These are phyloP conservation scores for Exophiala dermatitidis DNA, from an alignment of 2,329 filamentous ascomycete species.

Conservation along the genomic window DNA sequence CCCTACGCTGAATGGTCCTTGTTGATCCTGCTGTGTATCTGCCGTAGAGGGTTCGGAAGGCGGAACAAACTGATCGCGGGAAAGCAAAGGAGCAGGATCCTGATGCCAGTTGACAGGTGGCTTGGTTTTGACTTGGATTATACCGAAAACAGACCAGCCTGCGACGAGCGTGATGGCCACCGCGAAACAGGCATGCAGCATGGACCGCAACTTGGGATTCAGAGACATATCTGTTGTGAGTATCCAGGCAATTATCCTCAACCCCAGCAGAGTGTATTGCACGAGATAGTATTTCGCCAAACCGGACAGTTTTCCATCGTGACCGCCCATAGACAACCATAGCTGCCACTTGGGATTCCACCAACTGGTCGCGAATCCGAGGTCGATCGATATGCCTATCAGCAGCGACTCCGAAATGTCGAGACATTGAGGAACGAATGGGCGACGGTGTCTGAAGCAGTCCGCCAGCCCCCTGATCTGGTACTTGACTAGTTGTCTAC, in stretches of 20 bases:
- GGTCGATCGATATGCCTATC: constrained; percentile 32
- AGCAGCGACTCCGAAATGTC: constrained; percentile 12
- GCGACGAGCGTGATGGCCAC: constrained; percentile 38
- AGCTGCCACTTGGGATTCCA: constrained; percentile 44
- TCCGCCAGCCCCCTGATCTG: constrained; percentile 11
- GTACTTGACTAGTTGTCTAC: constrained; percentile 11
- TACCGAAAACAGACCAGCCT: constrained; percentile 31
- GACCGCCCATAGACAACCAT: constrained; percentile 35
- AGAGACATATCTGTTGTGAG: constrained; percentile 27
- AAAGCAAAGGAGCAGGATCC: constrained; percentile 18
- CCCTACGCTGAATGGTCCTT: constrained; percentile 29
- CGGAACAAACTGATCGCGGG: constrained; percentile 20
- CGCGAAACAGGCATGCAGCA: constrained; percentile 32
- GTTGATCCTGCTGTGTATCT: neutral
- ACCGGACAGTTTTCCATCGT: constrained; percentile 37
- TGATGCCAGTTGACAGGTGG: constrained; percentile 33
- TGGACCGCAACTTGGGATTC: constrained; percentile 1
- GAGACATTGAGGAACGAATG: constrained; percentile 12
- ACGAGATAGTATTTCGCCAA: constrained; percentile 42
- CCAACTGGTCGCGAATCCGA: constrained; percentile 41
- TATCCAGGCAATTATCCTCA: constrained; percentile 41
- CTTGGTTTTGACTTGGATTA: constrained; percentile 37
- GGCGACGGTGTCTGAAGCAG: constrained; percentile 3
- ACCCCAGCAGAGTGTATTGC: constrained; percentile 40
- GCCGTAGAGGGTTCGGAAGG: constrained; percentile 1